phyloP scores from a whole-genome alignment of 257 asterid species.

The Rubia yunnanensis region DNA sequence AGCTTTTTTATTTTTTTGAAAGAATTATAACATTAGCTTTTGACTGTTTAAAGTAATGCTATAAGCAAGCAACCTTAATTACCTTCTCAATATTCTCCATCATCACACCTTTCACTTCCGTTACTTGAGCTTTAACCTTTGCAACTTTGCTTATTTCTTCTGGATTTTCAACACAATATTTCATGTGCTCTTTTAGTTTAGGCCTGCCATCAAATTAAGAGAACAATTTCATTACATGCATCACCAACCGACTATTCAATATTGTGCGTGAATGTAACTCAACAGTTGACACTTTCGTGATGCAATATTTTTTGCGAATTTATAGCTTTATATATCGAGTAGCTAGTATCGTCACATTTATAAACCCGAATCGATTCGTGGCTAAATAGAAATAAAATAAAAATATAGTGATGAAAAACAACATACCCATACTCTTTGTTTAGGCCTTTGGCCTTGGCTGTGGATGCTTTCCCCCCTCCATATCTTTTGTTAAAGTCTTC shows the following conservation, averaged over 20 bases:
- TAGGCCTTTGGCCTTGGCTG: slow-evolving; percentile 35
- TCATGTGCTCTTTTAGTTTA: slow-evolving; percentile 48
- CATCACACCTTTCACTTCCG: slow-evolving; percentile 54
- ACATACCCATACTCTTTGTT: slow-evolving; percentile 42
- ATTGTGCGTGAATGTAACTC: too few relatives aligned
- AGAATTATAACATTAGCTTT: too few relatives aligned
- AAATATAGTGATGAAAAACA: background rate
- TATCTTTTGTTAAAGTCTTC: slow-evolving; percentile 43
- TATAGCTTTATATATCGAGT: too few relatives aligned
- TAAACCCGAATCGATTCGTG: background rate
- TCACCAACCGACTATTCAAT: too few relatives aligned
- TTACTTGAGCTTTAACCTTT: slow-evolving; percentile 47
- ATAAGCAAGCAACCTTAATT: too few relatives aligned
- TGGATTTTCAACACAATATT: slow-evolving; percentile 38
- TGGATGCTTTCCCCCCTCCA: slow-evolving; percentile 38
- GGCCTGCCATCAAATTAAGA: slow-evolving; percentile 22
- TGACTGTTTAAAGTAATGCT: too few relatives aligned
- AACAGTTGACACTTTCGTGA: too few relatives aligned
- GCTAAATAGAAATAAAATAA: too few relatives aligned
- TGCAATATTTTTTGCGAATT: too few relatives aligned
- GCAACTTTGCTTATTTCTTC: slow-evolving; percentile 45
- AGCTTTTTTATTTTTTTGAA: too few relatives aligned
- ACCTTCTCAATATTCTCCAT: slow-evolving; percentile 61
- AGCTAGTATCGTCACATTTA: too few relatives aligned
- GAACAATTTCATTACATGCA: background rate